Evolutionary conservation across 352 stramenopile genomes (phyloP).

Genomic region (Phytophthora palmivora): DNA sequence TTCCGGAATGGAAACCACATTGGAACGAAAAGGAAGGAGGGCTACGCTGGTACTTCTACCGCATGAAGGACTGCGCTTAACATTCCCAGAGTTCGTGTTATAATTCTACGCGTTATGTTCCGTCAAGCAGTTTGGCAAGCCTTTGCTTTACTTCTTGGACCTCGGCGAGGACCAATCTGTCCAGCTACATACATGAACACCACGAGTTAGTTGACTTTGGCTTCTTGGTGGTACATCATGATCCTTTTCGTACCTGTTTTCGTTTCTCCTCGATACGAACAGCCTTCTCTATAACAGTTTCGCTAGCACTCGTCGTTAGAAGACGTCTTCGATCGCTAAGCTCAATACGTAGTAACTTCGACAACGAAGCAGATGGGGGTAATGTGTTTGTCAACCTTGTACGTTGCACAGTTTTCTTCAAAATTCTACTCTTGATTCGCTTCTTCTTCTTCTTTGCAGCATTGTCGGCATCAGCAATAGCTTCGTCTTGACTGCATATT

Average conservation of each 20-base stretch:
- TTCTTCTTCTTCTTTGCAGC: conserved; percentile 17
- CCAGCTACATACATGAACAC: conserved; percentile 41
- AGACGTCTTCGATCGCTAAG: conserved; percentile 30
- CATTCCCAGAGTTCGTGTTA: background rate
- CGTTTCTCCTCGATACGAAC: conserved; percentile 59
- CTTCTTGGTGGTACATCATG: too few relatives aligned
- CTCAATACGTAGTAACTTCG: conserved; percentile 45
- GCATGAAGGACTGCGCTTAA: conserved; percentile 41
- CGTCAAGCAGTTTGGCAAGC: conserved; percentile 54
- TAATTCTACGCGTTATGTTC: conserved; percentile 19
- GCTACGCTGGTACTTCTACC: conserved; percentile 83
- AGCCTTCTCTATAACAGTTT: conserved; percentile 52
- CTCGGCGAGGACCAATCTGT: conserved; percentile 66
- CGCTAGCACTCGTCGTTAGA: conserved; percentile 27
- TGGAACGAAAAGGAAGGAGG: conserved; percentile 59
- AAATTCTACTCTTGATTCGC: conserved; percentile 15
- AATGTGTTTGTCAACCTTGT: conserved; percentile 1
- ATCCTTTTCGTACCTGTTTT: conserved; percentile 79
- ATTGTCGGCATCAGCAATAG: conserved; percentile 5
- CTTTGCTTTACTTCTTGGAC: conserved; percentile 72
- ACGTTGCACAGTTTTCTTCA: conserved; percentile 20
- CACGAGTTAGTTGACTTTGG: too few relatives aligned
- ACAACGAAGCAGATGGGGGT: conserved; percentile 33
- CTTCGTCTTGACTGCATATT: background rate
- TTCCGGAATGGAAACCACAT: conserved; percentile 70